These are phyloP conservation scores for Colletotrichum sp. DNA, from an alignment of 2,329 filamentous ascomycete species.

Conservation along the genomic window DNA sequence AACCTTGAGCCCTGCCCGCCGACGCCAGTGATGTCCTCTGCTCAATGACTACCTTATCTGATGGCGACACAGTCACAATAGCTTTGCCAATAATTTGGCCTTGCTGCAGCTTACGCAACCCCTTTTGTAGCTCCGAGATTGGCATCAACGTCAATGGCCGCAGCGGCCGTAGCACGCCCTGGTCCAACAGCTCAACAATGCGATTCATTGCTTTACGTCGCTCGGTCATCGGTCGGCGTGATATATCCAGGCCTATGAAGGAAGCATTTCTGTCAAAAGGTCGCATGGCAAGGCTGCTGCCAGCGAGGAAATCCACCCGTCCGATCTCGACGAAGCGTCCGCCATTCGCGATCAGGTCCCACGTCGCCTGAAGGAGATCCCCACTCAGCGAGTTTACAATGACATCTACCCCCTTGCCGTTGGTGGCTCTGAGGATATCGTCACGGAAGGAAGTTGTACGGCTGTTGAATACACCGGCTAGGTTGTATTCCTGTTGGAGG, in stretches of 20 bases:
- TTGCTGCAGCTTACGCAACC: neutral
- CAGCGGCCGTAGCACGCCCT: neutral
- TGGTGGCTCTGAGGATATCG: conserved; percentile 30
- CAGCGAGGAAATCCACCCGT: conserved; percentile 36
- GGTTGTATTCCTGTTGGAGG: conserved; percentile 29
- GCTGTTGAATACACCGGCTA: conserved; percentile 38
- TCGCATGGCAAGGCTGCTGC: conserved; percentile 33
- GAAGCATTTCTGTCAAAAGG: conserved; percentile 49
- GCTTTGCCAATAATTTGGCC: neutral
- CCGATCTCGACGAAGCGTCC: conserved; percentile 46
- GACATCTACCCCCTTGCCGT: conserved; percentile 37
- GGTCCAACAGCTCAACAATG: neutral
- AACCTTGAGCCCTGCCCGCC: neutral
- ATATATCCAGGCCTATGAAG: conserved; percentile 49
- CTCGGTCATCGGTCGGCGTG: neutral
- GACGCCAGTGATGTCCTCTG: conserved; percentile 19
- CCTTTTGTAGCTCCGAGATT: neutral
- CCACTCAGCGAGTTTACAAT: conserved; percentile 39
- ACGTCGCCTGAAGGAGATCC: conserved; percentile 36
- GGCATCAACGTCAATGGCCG: neutral
- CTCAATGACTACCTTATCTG: neutral
- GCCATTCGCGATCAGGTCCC: conserved; percentile 38
- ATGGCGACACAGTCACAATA: neutral
- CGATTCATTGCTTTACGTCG: neutral
- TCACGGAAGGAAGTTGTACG: conserved; percentile 32